phyloP scores from a whole-genome alignment of 768 basidiomycete genomes.

The Rhodocollybia butyracea region DNA sequence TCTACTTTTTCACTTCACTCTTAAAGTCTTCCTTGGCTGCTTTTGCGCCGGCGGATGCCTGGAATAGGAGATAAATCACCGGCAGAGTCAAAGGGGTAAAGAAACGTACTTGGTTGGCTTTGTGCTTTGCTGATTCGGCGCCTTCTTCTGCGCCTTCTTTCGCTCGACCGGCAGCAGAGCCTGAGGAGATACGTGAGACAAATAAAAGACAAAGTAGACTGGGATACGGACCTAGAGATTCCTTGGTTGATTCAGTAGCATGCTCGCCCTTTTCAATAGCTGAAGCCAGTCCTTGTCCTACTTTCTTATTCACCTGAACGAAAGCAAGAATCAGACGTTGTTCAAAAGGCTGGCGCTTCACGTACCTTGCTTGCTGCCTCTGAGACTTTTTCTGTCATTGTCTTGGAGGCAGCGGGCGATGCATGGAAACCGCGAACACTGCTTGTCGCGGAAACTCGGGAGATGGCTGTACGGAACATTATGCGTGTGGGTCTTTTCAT shows the following conservation, averaged over 20 bases:
- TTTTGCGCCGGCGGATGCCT: slow-evolving; percentile 32
- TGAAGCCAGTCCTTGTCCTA: slow-evolving; percentile 42
- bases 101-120: slow-evolving; percentile 27
- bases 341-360: neutral
- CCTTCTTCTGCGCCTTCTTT: slow-evolving; percentile 36
- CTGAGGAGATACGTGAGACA: slow-evolving; percentile 20
- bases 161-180: slow-evolving; percentile 25
- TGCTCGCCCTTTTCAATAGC: slow-evolving; percentile 47
- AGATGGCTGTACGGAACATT: slow-evolving; percentile 16
- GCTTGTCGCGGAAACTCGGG: slow-evolving; percentile 9
- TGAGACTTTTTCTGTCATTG: slow-evolving; percentile 40
- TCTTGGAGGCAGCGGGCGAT: slow-evolving; percentile 31
- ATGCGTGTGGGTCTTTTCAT: no score
- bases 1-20: slow-evolving; percentile 26
- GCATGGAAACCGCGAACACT: slow-evolving; percentile 29
- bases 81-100: neutral
- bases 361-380: slow-evolving; percentile 42
- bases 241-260: slow-evolving; percentile 36
- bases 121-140: slow-evolving; percentile 29
- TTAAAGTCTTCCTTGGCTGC: slow-evolving; percentile 34
- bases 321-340: neutral
- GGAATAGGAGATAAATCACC: neutral
- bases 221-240: slow-evolving; percentile 36
- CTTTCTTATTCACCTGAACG: slow-evolving; percentile 38
- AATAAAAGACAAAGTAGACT: neutral